These are phyloP conservation scores for Encephalitozoon hellem DNA, from an alignment of 371 early-diverging fungal genomes.

Conservation along the genomic window DNA sequence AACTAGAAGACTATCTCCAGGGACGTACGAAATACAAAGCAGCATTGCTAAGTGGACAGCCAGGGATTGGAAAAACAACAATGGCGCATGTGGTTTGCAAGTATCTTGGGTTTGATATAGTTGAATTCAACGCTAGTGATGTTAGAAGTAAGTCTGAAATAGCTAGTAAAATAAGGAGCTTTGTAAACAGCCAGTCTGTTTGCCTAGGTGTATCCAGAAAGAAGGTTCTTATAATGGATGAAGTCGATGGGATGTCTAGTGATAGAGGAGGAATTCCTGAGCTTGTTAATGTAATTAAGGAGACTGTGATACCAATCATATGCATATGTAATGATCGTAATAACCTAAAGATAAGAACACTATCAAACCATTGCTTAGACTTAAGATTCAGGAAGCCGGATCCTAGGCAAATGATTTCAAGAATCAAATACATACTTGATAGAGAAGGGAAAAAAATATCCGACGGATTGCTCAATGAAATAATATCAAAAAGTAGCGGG, in stretches of 20 bases:
- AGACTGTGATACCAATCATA: constrained; percentile 83
- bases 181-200: constrained; percentile 25
- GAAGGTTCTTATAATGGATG: constrained; percentile 88
- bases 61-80: constrained; percentile 97
- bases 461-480: constrained; percentile 72
- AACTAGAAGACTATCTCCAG: constrained; percentile 68
- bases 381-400: constrained; percentile 71
- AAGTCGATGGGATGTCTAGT: constrained; percentile 96
- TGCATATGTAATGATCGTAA: constrained; percentile 95
- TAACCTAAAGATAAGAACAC: constrained; percentile 74
- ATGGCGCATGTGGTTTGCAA: constrained; percentile 77
- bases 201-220: constrained; percentile 1
- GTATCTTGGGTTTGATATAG: constrained; percentile 68
- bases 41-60: constrained; percentile 81
- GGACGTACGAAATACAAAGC: constrained; percentile 63
- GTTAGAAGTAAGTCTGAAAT: constrained; percentile 72
- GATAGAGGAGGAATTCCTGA: constrained; percentile 92
- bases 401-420: constrained; percentile 65
- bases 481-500: constrained; percentile 71
- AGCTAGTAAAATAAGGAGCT: constrained; percentile 54
- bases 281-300: constrained; percentile 77
- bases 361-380: constrained; percentile 78
- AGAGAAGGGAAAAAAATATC: constrained; percentile 70
- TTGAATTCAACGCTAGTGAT: constrained; percentile 98
- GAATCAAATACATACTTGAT: constrained; percentile 70